Conservation (phyloP, 345 rosid species). For the Hevea brasiliensis region DNA sequence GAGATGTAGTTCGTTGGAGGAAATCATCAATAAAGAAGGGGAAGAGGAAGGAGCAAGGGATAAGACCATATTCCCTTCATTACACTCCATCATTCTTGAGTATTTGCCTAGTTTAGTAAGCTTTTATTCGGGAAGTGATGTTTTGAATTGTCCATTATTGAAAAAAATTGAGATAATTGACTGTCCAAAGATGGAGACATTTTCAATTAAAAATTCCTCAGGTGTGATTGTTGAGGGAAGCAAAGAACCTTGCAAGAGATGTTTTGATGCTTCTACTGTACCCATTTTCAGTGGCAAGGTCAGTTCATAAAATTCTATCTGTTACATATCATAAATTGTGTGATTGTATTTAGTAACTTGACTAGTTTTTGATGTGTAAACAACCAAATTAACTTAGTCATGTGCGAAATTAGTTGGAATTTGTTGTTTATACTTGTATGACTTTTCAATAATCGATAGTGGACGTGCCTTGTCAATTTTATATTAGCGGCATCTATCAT, state of each 20-base stretch:
- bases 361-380: too few relatives aligned
- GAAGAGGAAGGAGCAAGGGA: not conserved
- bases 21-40: not conserved
- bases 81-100: too few relatives aligned
- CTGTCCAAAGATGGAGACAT: slow-evolving; percentile 2
- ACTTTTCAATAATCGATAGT: too few relatives aligned
- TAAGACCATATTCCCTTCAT: not conserved
- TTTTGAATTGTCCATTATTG: slow-evolving; percentile 4
- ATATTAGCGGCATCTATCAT: too few relatives aligned
- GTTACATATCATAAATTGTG: too few relatives aligned
- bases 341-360: too few relatives aligned
- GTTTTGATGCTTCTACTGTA: not conserved
- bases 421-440: too few relatives aligned
- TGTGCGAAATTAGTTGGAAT: too few relatives aligned
- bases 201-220: not conserved
- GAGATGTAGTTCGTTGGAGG: not conserved
- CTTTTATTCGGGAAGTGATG: not conserved
- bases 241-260: not conserved
- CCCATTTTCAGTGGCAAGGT: not conserved
- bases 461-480: not conserved
- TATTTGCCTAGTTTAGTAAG: not conserved
- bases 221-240: not conserved
- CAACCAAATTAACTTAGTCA: too few relatives aligned
- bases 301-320: not conserved
- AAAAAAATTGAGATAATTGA: not conserved